Evolutionary conservation across 805 yeast genomes (phyloP).

Genomic region (Candida nitratophila): DNA sequence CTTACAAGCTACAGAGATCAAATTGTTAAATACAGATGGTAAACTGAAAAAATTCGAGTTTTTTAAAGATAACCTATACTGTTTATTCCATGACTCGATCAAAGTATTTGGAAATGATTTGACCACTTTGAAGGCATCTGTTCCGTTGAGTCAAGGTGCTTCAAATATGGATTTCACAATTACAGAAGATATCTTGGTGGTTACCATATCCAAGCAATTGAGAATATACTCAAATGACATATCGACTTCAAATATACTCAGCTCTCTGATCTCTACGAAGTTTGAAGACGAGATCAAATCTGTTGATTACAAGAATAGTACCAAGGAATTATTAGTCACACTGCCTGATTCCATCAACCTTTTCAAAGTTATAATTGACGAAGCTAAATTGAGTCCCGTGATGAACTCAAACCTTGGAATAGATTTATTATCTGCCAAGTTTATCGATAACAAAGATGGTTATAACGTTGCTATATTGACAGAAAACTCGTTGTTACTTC

Average conservation of each 20-base stretch:
- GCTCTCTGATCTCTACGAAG: background rate
- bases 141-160: background rate
- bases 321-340: background rate
- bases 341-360: background rate
- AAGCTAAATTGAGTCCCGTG: no score
- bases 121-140: background rate
- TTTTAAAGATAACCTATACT: background rate
- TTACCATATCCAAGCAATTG: no score
- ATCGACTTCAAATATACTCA: no score
- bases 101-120: background rate
- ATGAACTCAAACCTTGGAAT: no score
- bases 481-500: background rate
- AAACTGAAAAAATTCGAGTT: background rate
- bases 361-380: background rate
- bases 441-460: background rate
- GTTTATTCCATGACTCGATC: background rate
- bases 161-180: background rate
- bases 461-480: background rate
- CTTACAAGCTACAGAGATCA: no score
- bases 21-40: no score
- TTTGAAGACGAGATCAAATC: background rate
- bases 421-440: background rate
- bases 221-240: no score
- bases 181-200: background rate
- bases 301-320: background rate